Base-by-base conservation (phyloP, 2,329 filamentous ascomycete genomes). In the Onygena corvina region DNA sequence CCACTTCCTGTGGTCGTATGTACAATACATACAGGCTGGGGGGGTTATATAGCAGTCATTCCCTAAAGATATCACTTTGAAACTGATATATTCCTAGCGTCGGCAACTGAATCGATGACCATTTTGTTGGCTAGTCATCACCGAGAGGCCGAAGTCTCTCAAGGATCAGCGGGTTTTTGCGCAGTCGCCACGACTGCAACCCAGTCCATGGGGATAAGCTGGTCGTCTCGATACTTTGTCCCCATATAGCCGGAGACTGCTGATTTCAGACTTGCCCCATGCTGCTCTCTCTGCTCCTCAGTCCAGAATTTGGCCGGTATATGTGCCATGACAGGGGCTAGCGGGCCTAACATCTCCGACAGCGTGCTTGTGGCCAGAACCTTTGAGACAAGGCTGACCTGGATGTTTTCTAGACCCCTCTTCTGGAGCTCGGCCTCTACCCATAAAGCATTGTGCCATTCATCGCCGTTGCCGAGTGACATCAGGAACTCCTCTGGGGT, bases 251-350 rank as follows among this genome's bases (percentile, higher is more conserved):
- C 33, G 11, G 25, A 47, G 14, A 50, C 31, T 23, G 31, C 25
- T 14, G 48, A 31, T 25, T 20, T 27, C n/a, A 50, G 33, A 12
- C 23, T 9, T 18, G 31, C 30, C 8, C 30, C 48, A 18, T 36
- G 27, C 31, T 47, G 12, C 25, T 50, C 33, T 23, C 48, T 50
- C 23, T 47, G 48, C 6, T 46, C 23, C n/a, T 46, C 33, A 14
- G 8, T 50, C 48, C 48, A 50, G 23, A 50, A 50, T 30, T 34
- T 50, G 12, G 42, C 48, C 21, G 48, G 48, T 29, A 50, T 46
- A 33, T 38, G 42, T 2, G n/a, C 16, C 31, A 50, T 40, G 21
- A 50, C 38, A 30, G 48, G 42, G 20, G 42, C 25, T 3, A 50
- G 16, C 4, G 42, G n/a, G 11, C 30, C 40, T 14, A 50, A 21